Evolutionary conservation across 257 asterid species (phyloP).

Genomic region (Salvia rosmarinus): DNA sequence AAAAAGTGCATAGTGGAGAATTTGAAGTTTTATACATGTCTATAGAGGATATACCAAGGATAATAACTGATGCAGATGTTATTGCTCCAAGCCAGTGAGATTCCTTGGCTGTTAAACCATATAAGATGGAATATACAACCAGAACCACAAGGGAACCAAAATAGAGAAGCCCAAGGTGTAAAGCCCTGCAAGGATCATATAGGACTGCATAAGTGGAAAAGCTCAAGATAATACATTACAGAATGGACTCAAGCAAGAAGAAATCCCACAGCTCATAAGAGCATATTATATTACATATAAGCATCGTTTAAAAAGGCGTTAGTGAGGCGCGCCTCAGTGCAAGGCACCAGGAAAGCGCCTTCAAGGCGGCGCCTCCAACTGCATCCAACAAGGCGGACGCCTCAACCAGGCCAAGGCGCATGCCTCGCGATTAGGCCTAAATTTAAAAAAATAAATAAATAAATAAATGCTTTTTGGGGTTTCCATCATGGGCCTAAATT

Average conservation of each 20-base stretch:
- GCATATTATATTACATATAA: conserved; percentile 19
- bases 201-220: conserved; percentile 20
- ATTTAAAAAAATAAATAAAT: too few species aligned
- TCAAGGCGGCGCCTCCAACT: too few species aligned
- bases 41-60: conserved; percentile 70
- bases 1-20: conserved; percentile 18
- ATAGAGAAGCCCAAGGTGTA: conserved; percentile 97
- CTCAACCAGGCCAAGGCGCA: too few species aligned
- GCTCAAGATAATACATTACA: conserved; percentile 13
- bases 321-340: too few species aligned
- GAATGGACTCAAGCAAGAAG: conserved; percentile 11
- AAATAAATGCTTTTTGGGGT: too few species aligned
- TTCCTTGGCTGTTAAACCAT: conserved; percentile 98
- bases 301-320: too few species aligned
- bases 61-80: conserved; percentile 91
- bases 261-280: neutral
- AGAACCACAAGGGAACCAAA: conserved; percentile 88
- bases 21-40: conserved; percentile 17
- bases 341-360: too few species aligned
- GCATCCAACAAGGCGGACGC: too few species aligned
- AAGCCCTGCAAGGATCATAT: conserved; percentile 69
- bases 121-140: conserved; percentile 85
- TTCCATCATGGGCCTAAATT: too few species aligned
- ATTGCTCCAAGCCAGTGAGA: conserved; percentile 98
- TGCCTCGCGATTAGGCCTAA: too few species aligned